phyloP scores from a whole-genome alignment of 73 alveolate genomes.

The Paramecium tetraurelia region DNA sequence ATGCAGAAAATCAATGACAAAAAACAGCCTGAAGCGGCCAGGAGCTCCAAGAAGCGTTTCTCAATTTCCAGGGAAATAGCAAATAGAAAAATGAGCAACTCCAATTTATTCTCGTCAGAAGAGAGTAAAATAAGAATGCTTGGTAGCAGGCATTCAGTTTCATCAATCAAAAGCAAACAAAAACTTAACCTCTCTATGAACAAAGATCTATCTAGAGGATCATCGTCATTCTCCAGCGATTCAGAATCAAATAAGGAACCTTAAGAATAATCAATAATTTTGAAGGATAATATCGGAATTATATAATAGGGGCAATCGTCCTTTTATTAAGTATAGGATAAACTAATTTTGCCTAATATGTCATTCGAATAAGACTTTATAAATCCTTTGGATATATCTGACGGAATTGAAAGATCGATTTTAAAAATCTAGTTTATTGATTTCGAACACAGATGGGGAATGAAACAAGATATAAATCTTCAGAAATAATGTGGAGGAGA shows the following conservation, averaged over 20 bases:
- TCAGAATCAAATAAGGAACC: neutral
- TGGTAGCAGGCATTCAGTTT: conserved; percentile 2
- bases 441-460: conserved; percentile 8
- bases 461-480: neutral
- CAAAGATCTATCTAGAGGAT: neutral
- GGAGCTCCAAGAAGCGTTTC: neutral
- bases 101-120: neutral
- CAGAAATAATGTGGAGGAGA: conserved; percentile 8
- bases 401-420: neutral
- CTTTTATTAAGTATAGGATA: neutral
- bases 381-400: neutral
- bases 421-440: neutral
- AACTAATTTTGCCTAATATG: neutral
- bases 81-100: conserved; percentile 1
- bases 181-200: neutral
- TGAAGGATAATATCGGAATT: neutral
- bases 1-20: neutral
- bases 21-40: neutral
- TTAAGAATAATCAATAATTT: neutral
- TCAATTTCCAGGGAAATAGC: conserved; percentile 2
- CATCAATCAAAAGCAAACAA: neutral
- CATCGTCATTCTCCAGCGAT: conserved; percentile 2
- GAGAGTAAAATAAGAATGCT: neutral
- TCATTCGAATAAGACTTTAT: neutral
- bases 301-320: neutral